Evolutionary conservation across 495 filamentous ascomycete species (phyloP), one percentile per base, ranked within the genome.

Genomic region (Penicillium cosmopolitanum): DNA sequence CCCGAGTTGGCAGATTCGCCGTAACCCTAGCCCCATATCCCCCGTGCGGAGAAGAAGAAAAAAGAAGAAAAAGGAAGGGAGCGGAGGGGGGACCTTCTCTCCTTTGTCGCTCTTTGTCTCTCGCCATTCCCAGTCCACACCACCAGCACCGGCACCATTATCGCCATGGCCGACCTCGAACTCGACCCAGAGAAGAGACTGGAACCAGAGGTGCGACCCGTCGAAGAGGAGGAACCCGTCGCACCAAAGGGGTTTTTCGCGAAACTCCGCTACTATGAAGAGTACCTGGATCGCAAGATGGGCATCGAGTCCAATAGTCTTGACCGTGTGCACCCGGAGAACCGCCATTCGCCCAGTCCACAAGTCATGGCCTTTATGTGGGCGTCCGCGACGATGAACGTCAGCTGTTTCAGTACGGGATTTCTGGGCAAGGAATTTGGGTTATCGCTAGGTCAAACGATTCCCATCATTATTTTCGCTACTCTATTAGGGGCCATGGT

Each of bases 361-460:
- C 48, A 73, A 65, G 80, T 80, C 6, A 79, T 86, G 72, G 70
- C 76, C 48, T 73, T 82, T 53, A 80, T 82, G 61, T 77, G 82
- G 83, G 78, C 77, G 2, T 77, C 76, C 2, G 72, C 74, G 4
- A 85, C 82, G 12, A 81, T 84, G 72, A 84, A 87, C 54, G 76
- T 83, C 12, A 77, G 77, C 47, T 82, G 79, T 55, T 82, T 87
- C 55, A 66, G 63, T 38, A 71, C 72, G 9, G 76, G 76, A 2
- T 74, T 77, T 21, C 33, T 78, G 33, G 76, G 74, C 0, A 61
- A 60, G 62, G 59, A 74, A 18, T 75, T 78, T 50, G 76, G 76
- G 0, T 57, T 78, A 28, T 67, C 62, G 21, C 58, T 78, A 33
- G 64, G 62, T 10, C 66, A 76, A 55, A 68, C 70, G 2, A 73